Base-by-base conservation (phyloP, 352 stramenopile genomes). In the Phytopythium aichiense region DNA sequence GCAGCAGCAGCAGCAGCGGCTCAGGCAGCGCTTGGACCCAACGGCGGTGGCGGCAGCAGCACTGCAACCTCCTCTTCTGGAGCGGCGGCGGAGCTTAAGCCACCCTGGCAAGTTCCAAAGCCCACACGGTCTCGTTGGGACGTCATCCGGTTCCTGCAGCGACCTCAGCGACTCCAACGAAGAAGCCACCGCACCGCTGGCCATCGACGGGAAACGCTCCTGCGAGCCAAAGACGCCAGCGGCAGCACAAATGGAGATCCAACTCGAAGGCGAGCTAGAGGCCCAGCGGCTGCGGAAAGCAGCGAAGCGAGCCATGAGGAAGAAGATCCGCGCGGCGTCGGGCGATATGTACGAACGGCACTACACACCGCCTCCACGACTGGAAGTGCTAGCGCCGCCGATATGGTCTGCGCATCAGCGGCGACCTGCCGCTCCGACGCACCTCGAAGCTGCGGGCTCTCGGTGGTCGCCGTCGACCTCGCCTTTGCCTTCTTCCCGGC, bases 321-420 rank as follows among this genome's bases (percentile, higher is more conserved):
- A 77, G 62, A 68, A 80, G 48, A 62, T 63, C 23, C 69, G 72
- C 18, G 69, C 72, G 50, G 52, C 64, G n/a, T 80, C 72, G 20
- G 69, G 72, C 56, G 72, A 80, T 25, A 43, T 77, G 54, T 80
- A 69, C 57, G 72, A 80, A 56, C 66, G 69, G 56, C 75, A 71
- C 49, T 69, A 13, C 35, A 57, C 33, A 0, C 18, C 52, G 5
- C 52, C 52, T 0, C 52, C 52, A 5, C 52, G 52, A 0, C 18
- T 57, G 20, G 52, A 57, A 31, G 31, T 11, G 2, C 16, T 57
- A 8, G 31, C 33, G 52, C 31, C 31, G 1, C 30, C 30, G 11
- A 13, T 31, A 20, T 57, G 52, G 52, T 13, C 52, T n/a, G 16
- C 31, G 33, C 52, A 53, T 53, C 48, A 57, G 52, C 33, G 52